Percentiles rank a stretch among this genome's conserved stretches.
Conservation (phyloP, 2,329 filamentous ascomycete species). For the Fusarium musae region DNA sequence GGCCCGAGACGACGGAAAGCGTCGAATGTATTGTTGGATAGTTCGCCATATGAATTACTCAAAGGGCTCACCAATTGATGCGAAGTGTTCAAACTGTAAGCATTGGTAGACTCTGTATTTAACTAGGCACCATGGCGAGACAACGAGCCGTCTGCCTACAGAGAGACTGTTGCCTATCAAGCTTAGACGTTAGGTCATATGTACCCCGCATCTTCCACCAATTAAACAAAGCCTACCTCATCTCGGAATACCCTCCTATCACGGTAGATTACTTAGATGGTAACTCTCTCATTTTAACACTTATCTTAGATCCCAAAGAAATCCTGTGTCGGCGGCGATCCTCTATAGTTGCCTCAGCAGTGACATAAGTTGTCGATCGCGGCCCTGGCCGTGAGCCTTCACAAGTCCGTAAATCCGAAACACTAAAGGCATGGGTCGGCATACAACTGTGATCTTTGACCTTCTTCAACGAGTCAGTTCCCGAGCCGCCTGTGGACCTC, state of each 20-base stretch:
- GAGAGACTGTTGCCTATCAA: background rate
- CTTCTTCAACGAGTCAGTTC: background rate
- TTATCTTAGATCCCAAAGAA: background rate
- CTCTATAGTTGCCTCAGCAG: background rate
- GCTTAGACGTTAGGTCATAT: background rate
- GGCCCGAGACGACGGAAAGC: background rate
- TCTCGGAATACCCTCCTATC: background rate
- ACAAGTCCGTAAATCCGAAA: background rate
- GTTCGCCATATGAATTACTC: background rate
- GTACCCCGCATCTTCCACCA: background rate
- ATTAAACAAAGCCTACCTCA: background rate
- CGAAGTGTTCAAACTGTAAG: background rate
- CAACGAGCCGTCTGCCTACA: background rate
- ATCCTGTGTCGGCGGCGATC: accelerated
- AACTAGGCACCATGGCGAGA: background rate
- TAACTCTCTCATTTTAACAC: background rate
- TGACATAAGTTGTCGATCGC: background rate
- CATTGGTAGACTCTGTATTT: background rate
- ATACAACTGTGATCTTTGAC: background rate
- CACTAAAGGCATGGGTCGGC: background rate
- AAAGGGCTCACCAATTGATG: background rate
- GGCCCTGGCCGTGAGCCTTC: background rate
- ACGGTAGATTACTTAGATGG: background rate
- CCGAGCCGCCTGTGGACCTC: background rate
- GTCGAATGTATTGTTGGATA: background rate